Evolutionary conservation across 1,284 basidiomycete species (phyloP), one percentile per base, ranked within the genome.

Genomic region (Athelia psychrophila): DNA sequence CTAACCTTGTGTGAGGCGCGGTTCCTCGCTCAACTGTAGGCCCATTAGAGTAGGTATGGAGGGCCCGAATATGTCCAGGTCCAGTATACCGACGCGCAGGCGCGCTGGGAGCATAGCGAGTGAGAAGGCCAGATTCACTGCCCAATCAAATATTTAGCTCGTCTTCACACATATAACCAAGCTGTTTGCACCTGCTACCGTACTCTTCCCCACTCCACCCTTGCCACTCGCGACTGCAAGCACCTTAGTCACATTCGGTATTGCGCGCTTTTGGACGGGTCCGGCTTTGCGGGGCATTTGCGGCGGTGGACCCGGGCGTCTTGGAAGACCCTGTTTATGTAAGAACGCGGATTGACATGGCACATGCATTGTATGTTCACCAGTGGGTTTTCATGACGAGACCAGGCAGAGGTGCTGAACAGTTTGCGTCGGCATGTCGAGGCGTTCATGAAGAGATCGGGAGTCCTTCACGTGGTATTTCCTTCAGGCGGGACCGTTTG

Each of bases 171-270:
- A 44, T 45, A 32, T 50, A 45, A 33, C 23, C 44, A 35, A 38
- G 38, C 51, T 25, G 51, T 51, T 18, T 40, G 66, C 75, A 93
- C 93, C 90, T 47, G 95, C 91, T 32, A 98, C 77, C 0, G 95
- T 98, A 58, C 92, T 95, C 73, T 99, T 99, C 6, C 96, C 96
- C 1, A 98, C 96, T 2, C 96, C 96, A 32, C 96, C 97, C 65
- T 98, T 98, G 15, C 95, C 96, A 59, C 91, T 95, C 1, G 94
- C 91, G 0, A 99, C 95, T 3, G 85, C 89, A 8, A 99, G 67
- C 24, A 97, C 84, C 51, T 81, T 82, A 56, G 79, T 78, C 12
- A 87, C 88, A 61, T 91, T 74, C 1, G 86, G 79, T 47, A 91
- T 83, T 2, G 72, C 62, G 27, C 82, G 70, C 64, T 85, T 88